Percentiles rank a stretch among this genome's conserved stretches.
Conservation (phyloP, 306 rosid species). For the Inga oerstediana region DNA sequence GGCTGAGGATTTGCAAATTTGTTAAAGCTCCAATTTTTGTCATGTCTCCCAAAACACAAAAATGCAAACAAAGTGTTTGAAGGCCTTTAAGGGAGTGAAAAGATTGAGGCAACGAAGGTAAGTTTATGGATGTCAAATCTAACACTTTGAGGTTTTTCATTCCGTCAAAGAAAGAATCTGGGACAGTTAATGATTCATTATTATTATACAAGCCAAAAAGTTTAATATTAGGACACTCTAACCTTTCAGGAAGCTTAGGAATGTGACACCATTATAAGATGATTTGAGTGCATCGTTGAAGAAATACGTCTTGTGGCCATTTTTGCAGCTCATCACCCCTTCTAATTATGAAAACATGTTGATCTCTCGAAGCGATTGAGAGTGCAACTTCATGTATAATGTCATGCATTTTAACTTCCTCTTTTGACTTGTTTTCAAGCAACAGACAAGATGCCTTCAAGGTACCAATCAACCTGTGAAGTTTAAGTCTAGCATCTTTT, state of each 20-base stretch:
- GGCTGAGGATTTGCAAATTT: constrained; percentile 22
- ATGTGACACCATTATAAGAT: fast-evolving
- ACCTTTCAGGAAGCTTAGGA: not conserved
- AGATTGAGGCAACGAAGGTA: not conserved
- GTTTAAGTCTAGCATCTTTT: not conserved
- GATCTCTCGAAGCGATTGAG: not conserved
- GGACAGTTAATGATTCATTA: not conserved
- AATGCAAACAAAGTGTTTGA: not conserved
- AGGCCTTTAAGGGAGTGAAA: not conserved
- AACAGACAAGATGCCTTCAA: constrained; percentile 10
- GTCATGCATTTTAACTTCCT: not conserved
- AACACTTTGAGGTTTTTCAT: constrained; percentile 5
- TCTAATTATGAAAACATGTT: not conserved
- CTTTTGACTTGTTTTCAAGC: not conserved
- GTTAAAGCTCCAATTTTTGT: not conserved
- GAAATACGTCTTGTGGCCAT: not conserved
- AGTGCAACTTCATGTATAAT: constrained; percentile 4
- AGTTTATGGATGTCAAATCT: not conserved
- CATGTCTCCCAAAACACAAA: not conserved
- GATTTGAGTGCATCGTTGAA: not conserved
- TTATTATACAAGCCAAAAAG: fast-evolving
- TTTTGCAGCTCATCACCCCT: not conserved
- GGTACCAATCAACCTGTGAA: not conserved
- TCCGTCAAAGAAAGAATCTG: not conserved
- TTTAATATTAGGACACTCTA: not conserved